Conservation (phyloP, 2,329 filamentous ascomycete species). For the Diplodia corticola region DNA sequence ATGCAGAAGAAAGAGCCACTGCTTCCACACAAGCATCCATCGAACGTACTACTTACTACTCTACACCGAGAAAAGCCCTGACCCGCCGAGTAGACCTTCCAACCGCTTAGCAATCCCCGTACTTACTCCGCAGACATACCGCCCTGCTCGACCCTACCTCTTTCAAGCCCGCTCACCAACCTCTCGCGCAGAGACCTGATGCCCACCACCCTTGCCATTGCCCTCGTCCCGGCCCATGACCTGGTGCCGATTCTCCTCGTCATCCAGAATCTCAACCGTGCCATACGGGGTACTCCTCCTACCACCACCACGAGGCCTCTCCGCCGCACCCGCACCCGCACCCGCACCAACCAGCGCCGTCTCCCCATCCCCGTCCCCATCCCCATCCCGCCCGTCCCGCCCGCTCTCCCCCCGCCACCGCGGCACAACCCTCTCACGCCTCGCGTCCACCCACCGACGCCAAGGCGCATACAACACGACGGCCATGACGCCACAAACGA, state of each 20-base stretch:
- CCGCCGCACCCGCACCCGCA: too few species aligned
- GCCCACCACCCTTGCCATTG: neutral
- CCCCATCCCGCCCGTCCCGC: too few species aligned
- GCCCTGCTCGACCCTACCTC: neutral
- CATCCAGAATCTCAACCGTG: neutral
- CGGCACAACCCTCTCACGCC: conserved; percentile 30
- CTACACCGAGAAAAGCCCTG: neutral
- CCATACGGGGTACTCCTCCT: conserved; percentile 2
- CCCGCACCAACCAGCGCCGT: too few species aligned
- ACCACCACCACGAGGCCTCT: neutral
- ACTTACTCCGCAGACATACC: neutral
- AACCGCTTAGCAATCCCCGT: too few species aligned
- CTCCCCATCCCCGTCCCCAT: neutral
- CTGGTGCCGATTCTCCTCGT: neutral
- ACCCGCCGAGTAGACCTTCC: neutral
- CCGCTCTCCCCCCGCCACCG: too few species aligned
- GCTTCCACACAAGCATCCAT: neutral
- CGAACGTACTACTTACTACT: neutral
- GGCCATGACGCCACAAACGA: conserved; percentile 73
- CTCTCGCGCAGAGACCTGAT: neutral
- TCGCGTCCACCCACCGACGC: conserved; percentile 60
- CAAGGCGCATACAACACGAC: conserved; percentile 78
- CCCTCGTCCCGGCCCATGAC: neutral
- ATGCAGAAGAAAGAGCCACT: neutral
- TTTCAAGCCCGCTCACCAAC: neutral